A percentile compares a stretch with the other conserved stretches of the same genome.
Evolutionary conservation across 306 rosid genomes (phyloP).

Genomic region (Lagenaria siceraria): DNA sequence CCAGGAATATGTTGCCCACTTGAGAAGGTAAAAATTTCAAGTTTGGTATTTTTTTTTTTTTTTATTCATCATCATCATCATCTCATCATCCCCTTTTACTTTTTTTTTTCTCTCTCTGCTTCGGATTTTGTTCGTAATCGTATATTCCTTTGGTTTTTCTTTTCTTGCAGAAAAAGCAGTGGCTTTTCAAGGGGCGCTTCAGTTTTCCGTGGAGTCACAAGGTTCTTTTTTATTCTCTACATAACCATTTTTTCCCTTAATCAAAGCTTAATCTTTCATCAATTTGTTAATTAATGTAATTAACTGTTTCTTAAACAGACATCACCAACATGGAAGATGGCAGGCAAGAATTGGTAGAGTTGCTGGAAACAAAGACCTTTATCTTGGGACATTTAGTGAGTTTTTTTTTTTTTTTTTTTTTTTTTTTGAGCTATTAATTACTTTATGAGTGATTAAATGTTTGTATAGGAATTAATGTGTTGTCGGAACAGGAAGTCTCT

Average conservation of each 20-base stretch:
- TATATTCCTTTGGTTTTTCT: not conserved
- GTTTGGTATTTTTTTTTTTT: not conserved
- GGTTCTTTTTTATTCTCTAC: not conserved
- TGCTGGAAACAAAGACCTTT: conserved; percentile 64
- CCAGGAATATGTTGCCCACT: conserved; percentile 15
- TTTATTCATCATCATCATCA: not conserved
- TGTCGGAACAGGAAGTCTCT: not conserved
- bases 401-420: not conserved
- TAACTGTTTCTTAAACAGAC: conserved; percentile 18
- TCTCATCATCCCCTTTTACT: not conserved
- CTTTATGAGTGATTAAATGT: not conserved
- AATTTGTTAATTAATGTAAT: not conserved
- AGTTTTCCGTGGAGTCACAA: conserved; percentile 8
- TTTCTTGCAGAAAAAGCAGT: conserved; percentile 14
- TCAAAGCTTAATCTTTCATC: not conserved
- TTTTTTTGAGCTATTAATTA: not conserved
- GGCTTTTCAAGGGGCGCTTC: conserved; percentile 18
- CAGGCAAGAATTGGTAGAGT: conserved; percentile 63
- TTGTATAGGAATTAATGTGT: not conserved
- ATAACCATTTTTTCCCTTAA: not conserved
- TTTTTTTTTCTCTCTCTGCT: not conserved
- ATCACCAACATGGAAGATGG: conserved; percentile 72
- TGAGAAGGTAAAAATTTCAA: conserved; percentile 5
- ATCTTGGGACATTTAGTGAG: conserved; percentile 62
- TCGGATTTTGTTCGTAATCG: not conserved